phyloP scores from a whole-genome alignment of 306 rosid species.

The Fagus crenata region DNA sequence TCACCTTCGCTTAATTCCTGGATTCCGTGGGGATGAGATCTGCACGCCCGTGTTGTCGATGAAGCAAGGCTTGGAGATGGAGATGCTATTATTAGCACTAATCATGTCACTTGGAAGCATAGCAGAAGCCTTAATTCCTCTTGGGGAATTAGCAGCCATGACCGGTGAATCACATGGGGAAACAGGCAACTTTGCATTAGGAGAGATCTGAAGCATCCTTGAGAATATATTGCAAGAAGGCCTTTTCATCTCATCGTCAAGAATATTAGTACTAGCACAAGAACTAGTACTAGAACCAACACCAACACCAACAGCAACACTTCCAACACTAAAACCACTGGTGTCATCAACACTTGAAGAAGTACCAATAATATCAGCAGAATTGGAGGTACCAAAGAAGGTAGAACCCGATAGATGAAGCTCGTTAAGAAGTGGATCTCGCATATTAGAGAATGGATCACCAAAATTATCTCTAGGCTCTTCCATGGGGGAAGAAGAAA shows the following conservation, averaged over 20 bases:
- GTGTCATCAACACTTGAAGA: slow-evolving; percentile 11
- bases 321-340: not conserved
- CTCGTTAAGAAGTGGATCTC: slow-evolving; percentile 72
- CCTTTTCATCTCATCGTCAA: slow-evolving; percentile 25
- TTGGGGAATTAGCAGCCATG: slow-evolving; percentile 35
- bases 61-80: slow-evolving; percentile 41
- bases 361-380: slow-evolving; percentile 20
- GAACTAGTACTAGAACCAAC: not conserved
- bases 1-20: slow-evolving; percentile 79
- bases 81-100: slow-evolving; percentile 37
- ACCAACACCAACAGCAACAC: not conserved
- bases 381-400: slow-evolving; percentile 32
- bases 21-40: slow-evolving; percentile 91
- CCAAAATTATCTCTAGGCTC: slow-evolving; percentile 50
- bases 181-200: slow-evolving; percentile 39
- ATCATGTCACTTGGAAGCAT: slow-evolving; percentile 44
- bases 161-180: slow-evolving; percentile 37
- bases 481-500: slow-evolving; percentile 28
- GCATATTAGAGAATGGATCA: slow-evolving; percentile 64
- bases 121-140: slow-evolving; percentile 38
- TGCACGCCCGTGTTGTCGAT: slow-evolving; percentile 52
- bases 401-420: slow-evolving; percentile 28
- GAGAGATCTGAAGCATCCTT: slow-evolving; percentile 87
- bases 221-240: slow-evolving; percentile 66
- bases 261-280: slow-evolving; percentile 16